Evolutionary conservation across 176 grass and related monocot genomes (phyloP).

Genomic region (Zoysia pacifica): DNA sequence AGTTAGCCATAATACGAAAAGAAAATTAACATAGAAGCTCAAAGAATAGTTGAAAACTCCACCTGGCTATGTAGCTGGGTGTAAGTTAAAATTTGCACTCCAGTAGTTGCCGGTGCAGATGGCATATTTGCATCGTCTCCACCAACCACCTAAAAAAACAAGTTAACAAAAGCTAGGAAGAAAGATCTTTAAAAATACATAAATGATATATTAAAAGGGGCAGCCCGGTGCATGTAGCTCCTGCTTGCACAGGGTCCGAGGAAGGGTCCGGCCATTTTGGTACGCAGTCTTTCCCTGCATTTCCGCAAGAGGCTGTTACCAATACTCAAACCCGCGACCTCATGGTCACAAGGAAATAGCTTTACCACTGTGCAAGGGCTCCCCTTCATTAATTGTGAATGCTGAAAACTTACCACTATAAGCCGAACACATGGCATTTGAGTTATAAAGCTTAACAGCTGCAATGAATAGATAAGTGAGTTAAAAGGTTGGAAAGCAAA

Average conservation of each 20-base stretch:
- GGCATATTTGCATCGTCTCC: constrained; percentile 65
- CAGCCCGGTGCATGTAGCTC: no score
- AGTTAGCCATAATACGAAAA: constrained; percentile 5
- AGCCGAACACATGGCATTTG: constrained; percentile 85
- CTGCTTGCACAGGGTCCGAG: no score
- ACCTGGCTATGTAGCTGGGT: constrained; percentile 72
- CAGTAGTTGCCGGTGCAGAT: constrained; percentile 37
- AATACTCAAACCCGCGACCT: no score
- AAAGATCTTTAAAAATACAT: constrained; percentile 26
- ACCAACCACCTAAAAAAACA: constrained; percentile 73
- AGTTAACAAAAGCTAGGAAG: constrained; percentile 28
- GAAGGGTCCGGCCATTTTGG: no score
- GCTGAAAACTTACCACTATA: constrained; percentile 69
- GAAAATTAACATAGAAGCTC: not conserved
- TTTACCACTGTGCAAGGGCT: no score
- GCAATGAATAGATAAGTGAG: constrained; percentile 47
- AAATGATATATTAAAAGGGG: constrained; percentile 8
- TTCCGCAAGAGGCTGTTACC: no score
- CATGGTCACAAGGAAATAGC: no score
- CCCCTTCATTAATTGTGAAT: constrained; percentile 7
- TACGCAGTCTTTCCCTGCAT: no score
- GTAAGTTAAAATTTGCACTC: constrained; percentile 63
- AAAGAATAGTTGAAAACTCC: constrained; percentile 1
- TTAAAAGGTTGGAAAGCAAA: not conserved
- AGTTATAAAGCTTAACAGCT: constrained; percentile 80